A percentile compares a stretch with the other conserved stretches of the same genome.
These are phyloP conservation scores for Mycena kentingensis DNA, from an alignment of 768 basidiomycete genomes.

Conservation along the genomic window DNA sequence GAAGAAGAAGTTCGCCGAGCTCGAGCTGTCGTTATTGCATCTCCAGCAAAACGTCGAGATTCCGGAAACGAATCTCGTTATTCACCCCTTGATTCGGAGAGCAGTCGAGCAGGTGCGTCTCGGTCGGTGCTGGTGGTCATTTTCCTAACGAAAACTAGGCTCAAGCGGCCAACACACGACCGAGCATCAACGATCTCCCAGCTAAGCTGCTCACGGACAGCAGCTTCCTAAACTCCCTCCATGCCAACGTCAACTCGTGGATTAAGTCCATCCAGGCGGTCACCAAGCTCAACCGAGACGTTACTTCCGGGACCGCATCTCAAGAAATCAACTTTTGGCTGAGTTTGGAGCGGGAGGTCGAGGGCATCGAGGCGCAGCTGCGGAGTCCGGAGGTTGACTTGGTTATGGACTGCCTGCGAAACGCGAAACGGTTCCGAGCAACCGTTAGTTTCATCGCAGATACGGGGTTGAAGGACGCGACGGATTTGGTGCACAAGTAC, in stretches of 20 bases:
- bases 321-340: conserved; percentile 99
- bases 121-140: conserved; percentile 9
- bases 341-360: conserved; percentile 88
- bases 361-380: conserved; percentile 90
- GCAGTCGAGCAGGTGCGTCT: conserved; percentile 71
- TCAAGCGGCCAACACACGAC: conserved; percentile 56
- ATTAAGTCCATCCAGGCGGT: conserved; percentile 97
- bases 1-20: conserved; percentile 98
- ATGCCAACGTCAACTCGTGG: conserved; percentile 94
- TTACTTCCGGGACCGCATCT: conserved; percentile 91
- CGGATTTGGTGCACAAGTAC: conserved; percentile 94
- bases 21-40: conserved; percentile 91
- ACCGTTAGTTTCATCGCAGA: conserved; percentile 98
- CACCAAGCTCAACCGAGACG: conserved; percentile 93
- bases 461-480: conserved; percentile 93
- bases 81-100: conserved; percentile 86
- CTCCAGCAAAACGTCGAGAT: conserved; percentile 99
- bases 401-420: conserved; percentile 91
- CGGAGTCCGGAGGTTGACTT: conserved; percentile 89
- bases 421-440: conserved; percentile 95
- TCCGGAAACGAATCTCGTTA: conserved; percentile 90
- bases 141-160: conserved; percentile 33
- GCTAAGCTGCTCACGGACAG: conserved; percentile 79
- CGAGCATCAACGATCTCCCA: conserved; percentile 77
- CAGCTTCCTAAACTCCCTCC: conserved; percentile 89